Percentiles rank a stretch among this genome's conserved stretches.
Evolutionary conservation across 192 early-diverging fungal species (phyloP).

Genomic region (Entophlyctis luteolus): DNA sequence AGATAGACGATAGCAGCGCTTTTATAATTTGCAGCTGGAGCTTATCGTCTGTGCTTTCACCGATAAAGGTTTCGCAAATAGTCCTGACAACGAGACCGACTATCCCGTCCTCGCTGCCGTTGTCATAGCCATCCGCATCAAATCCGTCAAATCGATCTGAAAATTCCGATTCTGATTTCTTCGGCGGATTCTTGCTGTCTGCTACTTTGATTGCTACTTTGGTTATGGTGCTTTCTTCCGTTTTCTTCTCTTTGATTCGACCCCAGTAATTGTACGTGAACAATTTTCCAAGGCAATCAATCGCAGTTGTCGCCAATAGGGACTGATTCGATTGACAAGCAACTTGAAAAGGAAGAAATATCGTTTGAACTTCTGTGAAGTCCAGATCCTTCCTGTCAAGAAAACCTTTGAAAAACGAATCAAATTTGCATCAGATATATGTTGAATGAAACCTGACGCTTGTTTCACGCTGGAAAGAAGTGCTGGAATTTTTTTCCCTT

Average conservation of each 20-base stretch:
- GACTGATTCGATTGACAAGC: slow-evolving; percentile 67
- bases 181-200: not conserved
- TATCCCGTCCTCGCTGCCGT: slow-evolving; percentile 31
- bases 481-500: slow-evolving; percentile 39
- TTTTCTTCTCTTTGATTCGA: slow-evolving; percentile 16
- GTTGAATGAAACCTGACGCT: slow-evolving; percentile 31
- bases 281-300: slow-evolving; percentile 76
- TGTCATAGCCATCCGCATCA: slow-evolving; percentile 21
- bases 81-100: slow-evolving; percentile 65
- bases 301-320: slow-evolving; percentile 58
- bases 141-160: slow-evolving; percentile 7
- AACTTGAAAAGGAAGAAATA: slow-evolving; percentile 67
- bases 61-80: slow-evolving; percentile 72
- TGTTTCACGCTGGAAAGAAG: slow-evolving; percentile 40
- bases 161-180: not conserved
- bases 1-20: slow-evolving; percentile 80
- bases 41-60: slow-evolving; percentile 76
- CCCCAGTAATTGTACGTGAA: slow-evolving; percentile 63
- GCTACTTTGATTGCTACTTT: slow-evolving; percentile 14
- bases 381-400: slow-evolving; percentile 22
- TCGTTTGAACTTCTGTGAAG: slow-evolving; percentile 31
- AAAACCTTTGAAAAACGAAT: not conserved
- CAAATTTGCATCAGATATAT: not conserved
- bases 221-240: slow-evolving; percentile 21
- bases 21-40: slow-evolving; percentile 90